Conservation (phyloP, 768 basidiomycete genomes). For the Lactarius evosmus region DNA sequence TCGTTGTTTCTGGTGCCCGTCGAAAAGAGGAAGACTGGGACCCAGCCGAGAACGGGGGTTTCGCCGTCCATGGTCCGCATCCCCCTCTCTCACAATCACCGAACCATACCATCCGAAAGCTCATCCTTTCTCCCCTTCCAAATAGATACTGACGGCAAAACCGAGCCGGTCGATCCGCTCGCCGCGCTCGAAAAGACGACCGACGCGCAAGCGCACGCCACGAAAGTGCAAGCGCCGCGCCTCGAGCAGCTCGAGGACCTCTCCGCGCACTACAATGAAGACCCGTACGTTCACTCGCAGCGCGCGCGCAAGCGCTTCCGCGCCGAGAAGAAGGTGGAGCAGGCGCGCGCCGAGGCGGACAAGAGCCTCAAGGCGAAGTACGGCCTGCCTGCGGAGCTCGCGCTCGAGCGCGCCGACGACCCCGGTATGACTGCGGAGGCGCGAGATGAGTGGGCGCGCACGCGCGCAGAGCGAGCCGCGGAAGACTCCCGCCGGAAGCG, state of each 20-base stretch:
- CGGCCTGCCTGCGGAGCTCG: conserved; percentile 68
- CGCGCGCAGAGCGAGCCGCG: conserved; percentile 45
- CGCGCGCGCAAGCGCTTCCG: conserved; percentile 81
- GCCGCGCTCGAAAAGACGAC: conserved; percentile 87
- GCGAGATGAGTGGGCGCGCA: conserved; percentile 58
- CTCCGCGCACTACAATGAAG: conserved; percentile 75
- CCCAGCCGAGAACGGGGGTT: conserved; percentile 94
- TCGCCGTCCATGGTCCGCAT: conserved; percentile 72
- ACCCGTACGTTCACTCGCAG: conserved; percentile 80
- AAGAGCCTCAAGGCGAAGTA: conserved; percentile 70
- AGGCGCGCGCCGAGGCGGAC: conserved; percentile 65
- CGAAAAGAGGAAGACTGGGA: conserved; percentile 97
- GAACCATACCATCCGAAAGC: not conserved
- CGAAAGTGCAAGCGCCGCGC: conserved; percentile 73
- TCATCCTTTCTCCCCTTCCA: not conserved
- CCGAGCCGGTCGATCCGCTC: conserved; percentile 74
- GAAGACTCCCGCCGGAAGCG: conserved; percentile 48
- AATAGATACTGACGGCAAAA: conserved; percentile 65
- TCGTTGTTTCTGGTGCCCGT: conserved; percentile 88
- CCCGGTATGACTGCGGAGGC: conserved; percentile 53
- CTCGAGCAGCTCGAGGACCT: conserved; percentile 74
- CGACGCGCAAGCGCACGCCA: conserved; percentile 65
- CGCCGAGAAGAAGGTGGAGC: conserved; percentile 77
- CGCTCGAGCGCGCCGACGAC: conserved; percentile 63
- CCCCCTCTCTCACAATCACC: not conserved